These are phyloP conservation scores for Rosa lucieae DNA, from an alignment of 306 rosid genomes.

Conservation along the genomic window DNA sequence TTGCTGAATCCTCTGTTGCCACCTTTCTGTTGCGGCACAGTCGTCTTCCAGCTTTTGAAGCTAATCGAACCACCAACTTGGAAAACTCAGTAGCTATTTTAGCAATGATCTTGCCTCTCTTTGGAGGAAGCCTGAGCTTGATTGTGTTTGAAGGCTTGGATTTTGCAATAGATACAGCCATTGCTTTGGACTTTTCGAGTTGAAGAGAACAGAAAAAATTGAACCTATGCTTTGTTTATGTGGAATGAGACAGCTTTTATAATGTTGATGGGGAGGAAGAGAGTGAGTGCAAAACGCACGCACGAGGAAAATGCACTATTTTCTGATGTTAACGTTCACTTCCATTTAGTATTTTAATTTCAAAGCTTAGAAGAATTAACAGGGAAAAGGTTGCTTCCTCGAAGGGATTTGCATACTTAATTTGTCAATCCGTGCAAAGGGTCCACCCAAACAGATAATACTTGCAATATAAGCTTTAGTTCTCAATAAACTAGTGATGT, in stretches of 20 bases:
- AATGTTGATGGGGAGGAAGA: background rate
- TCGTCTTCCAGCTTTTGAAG: conserved; percentile 34
- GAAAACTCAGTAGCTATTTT: conserved; percentile 35
- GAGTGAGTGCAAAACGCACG: background rate
- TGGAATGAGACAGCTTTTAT: conserved; percentile 10
- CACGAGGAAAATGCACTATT: background rate
- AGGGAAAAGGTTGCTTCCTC: conserved; percentile 2
- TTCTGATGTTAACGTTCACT: background rate
- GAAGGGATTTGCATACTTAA: background rate
- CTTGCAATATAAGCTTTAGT: no score
- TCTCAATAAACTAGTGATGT: background rate
- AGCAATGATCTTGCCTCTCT: conserved; percentile 65
- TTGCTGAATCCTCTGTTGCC: background rate
- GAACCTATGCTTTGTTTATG: conserved; percentile 19
- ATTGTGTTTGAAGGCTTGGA: conserved; percentile 14
- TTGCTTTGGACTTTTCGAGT: conserved; percentile 23
- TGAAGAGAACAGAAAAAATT: conserved; percentile 2
- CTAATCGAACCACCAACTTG: conserved; percentile 19
- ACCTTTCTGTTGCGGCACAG: conserved; percentile 20
- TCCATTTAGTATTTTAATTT: background rate
- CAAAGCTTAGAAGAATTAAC: background rate
- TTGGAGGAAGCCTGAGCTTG: conserved; percentile 47
- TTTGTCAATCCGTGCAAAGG: background rate
- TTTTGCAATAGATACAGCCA: conserved; percentile 31
- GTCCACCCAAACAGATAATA: background rate